A percentile compares a stretch with the other conserved stretches of the same genome.
phyloP scores from a whole-genome alignment of 306 rosid genomes.

The Astragalus glycyphyllos region DNA sequence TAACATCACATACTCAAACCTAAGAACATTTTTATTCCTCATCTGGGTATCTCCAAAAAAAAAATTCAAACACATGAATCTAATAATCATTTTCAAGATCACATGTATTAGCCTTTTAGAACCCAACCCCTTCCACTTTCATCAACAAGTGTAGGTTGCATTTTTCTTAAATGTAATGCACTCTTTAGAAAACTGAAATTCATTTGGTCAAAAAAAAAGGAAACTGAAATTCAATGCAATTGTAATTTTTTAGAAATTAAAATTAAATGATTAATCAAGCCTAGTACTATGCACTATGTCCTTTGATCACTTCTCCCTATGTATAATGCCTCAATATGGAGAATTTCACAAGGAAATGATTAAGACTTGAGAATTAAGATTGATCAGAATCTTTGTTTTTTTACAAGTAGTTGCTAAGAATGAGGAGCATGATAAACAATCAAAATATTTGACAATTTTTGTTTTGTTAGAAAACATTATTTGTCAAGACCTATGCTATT shows the following conservation, averaged over 20 bases:
- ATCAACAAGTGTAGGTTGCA: not conserved
- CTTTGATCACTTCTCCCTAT: not conserved
- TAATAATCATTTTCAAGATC: not conserved
- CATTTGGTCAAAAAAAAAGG: too few species aligned
- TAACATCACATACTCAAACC: too few species aligned
- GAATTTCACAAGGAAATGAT: not conserved
- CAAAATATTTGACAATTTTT: not conserved
- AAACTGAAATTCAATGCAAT: too few species aligned
- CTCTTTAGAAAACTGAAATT: not conserved
- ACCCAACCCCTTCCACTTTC: not conserved
- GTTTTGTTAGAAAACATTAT: not conserved
- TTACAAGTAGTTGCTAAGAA: not conserved
- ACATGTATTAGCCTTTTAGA: not conserved
- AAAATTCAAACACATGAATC: not conserved
- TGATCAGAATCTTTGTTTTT: not conserved
- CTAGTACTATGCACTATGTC: not conserved
- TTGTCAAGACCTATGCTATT: slow-evolving; percentile 5
- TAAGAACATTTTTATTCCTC: not conserved
- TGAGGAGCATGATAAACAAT: not conserved
- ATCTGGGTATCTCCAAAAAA: slow-evolving; percentile 6
- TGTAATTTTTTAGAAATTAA: too few species aligned
- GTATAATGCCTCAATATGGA: not conserved
- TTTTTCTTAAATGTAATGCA: not conserved
- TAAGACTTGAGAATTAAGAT: not conserved
- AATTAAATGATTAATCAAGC: not conserved